A percentile compares a stretch with the other conserved stretches of the same genome.
phyloP scores from a whole-genome alignment of 371 early-diverging fungal genomes.

The Scutellospora calospora region DNA sequence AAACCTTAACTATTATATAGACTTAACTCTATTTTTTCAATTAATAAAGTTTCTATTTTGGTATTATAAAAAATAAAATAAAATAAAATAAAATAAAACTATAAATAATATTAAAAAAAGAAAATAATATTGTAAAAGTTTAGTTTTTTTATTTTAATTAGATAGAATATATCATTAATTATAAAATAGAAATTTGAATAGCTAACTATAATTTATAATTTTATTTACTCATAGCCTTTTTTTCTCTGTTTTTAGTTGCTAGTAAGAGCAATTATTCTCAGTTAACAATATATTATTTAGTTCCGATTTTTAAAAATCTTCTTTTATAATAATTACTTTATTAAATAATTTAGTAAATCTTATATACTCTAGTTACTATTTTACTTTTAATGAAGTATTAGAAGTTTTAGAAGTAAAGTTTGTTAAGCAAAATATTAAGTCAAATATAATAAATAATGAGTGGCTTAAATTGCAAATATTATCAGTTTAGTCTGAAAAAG shows the following conservation, averaged over 20 bases:
- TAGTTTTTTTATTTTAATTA: slow-evolving; percentile 7
- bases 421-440: no score
- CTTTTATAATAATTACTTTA: not conserved
- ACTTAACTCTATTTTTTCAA: no score
- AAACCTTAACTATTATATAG: no score
- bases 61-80: no score
- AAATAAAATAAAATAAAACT: not conserved
- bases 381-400: slow-evolving; percentile 19
- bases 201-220: slow-evolving; percentile 7
- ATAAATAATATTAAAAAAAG: slow-evolving; percentile 5
- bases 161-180: not conserved
- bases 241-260: not conserved
- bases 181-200: not conserved
- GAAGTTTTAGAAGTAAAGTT: not conserved
- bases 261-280: slow-evolving; percentile 2
- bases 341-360: not conserved
- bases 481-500: no score
- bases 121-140: slow-evolving; percentile 22
- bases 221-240: not conserved
- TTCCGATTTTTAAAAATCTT: not conserved
- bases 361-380: not conserved
- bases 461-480: no score
- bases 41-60: no score
- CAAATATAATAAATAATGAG: no score
- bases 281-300: not conserved